A percentile compares a stretch with the other conserved stretches of the same genome.
Evolutionary conservation across 306 rosid genomes (phyloP).

Genomic region (Leucaena leucocephala): DNA sequence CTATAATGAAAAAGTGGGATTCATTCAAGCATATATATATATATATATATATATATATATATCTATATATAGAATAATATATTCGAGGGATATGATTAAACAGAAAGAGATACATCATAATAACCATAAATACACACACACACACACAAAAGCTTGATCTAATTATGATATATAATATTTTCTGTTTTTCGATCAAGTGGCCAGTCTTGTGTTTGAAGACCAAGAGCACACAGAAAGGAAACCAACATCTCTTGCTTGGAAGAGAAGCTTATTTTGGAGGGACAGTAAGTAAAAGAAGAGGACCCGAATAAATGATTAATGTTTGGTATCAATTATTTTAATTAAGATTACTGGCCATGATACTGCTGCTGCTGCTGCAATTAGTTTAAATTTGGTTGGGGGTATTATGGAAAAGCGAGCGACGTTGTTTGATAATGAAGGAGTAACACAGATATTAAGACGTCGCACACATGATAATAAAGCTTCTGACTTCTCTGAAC

Average conservation of each 20-base stretch:
- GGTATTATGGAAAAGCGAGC: slow-evolving; percentile 62
- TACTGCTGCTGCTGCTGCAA: too few relatives aligned
- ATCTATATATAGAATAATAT: too few relatives aligned
- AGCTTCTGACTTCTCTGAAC: slow-evolving; percentile 56
- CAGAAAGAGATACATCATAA: background rate
- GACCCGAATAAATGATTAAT: slow-evolving; percentile 8
- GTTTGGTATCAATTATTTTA: background rate
- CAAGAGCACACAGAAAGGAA: slow-evolving; percentile 28
- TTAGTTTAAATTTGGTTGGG: slow-evolving; percentile 8
- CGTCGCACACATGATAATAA: slow-evolving; percentile 64
- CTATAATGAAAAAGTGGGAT: background rate
- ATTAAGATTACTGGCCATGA: too few relatives aligned
- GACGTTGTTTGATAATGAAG: slow-evolving; percentile 49
- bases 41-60: background rate
- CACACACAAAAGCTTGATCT: background rate
- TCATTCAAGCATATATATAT: background rate
- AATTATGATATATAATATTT: background rate
- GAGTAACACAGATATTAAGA: slow-evolving; percentile 51
- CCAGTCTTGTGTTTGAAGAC: slow-evolving; percentile 29
- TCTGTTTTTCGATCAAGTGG: background rate
- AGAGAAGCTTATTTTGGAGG: slow-evolving; percentile 53
- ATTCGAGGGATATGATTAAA: background rate
- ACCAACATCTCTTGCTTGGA: slow-evolving; percentile 91
- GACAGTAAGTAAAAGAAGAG: slow-evolving; percentile 28
- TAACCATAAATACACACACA: background rate